These are phyloP conservation scores for Cryptosporidium tyzzeri DNA, from an alignment of 169 alveolate species.

Conservation along the genomic window DNA sequence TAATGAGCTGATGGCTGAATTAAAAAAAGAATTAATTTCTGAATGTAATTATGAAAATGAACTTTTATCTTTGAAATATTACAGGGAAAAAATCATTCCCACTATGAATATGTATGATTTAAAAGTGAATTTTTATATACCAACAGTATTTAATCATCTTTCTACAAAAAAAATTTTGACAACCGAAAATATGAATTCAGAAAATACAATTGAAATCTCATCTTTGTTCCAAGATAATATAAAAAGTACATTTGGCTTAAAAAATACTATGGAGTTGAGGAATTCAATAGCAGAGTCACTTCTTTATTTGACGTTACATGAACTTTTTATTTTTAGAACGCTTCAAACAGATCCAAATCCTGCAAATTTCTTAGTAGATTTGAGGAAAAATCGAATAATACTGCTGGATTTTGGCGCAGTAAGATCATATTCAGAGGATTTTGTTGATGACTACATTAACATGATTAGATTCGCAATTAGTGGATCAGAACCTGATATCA, in stretches of 20 bases:
- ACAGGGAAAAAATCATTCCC: conserved; percentile 43
- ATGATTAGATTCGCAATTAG: conserved; percentile 85
- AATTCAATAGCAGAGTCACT: conserved; percentile 86
- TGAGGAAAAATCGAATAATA: conserved; percentile 82
- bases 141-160: conserved; percentile 12
- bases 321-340: conserved; percentile 86
- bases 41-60: conserved; percentile 83
- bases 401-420: conserved; percentile 91
- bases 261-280: conserved; percentile 75
- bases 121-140: conserved; percentile 70
- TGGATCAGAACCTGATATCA: conserved; percentile 70
- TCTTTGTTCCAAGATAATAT: conserved; percentile 67
- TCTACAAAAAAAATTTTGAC: conserved; percentile 76
- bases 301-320: conserved; percentile 86
- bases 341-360: conserved; percentile 94
- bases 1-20: conserved; percentile 78
- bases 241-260: conserved; percentile 32
- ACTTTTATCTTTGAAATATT: conserved; percentile 58
- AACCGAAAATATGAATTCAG: conserved; percentile 43
- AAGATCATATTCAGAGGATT: conserved; percentile 81
- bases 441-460: conserved; percentile 85
- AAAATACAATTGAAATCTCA: background rate
- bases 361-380: conserved; percentile 88
- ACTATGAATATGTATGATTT: conserved; percentile 56
- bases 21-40: conserved; percentile 79